Evolutionary conservation across 2,329 filamentous ascomycete genomes (phyloP), one percentile per base, ranked within the genome.

Genomic region (Ophiosphaerella korrae): DNA sequence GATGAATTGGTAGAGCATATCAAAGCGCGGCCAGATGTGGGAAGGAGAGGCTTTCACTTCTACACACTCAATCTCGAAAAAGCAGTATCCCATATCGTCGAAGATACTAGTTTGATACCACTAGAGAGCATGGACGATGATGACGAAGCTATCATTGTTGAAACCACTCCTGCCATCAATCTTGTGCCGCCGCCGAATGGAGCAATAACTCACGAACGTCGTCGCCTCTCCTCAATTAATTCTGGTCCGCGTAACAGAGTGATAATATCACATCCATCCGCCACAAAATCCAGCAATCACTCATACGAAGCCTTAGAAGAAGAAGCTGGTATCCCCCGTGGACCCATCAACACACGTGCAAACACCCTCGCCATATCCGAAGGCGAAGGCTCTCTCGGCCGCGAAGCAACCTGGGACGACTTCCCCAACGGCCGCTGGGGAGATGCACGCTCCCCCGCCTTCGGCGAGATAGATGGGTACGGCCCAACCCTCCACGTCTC

Each of bases 341-440:
- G 86, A 61, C 84, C 63, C 48, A 77, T 93, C 65, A 92, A 93
- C 70, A 86, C 85, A 16, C 84, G 92, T 45, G 88, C 88, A 49
- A 93, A 92, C 71, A 94, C 91, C 1, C 82, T 97, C 8, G 91
- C 92, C 24, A 97, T 97, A 50, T 96, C 92, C 0, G 93, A 97
- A 76, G 93, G 94, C 5, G 89, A 96, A 67, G 94, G 93, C 21
- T 83, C 89, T 3, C 80, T 97, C 6, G 94, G 93, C 9, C 84
- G 94, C 42, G 93, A 97, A 79, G 94, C 94, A 31, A 99, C 94
- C 0, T 99, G 94, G 94, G 94, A 99, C 67, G 94, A 99, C 66
- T 99, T 92, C 74, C 93, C 93, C 57, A 97, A 97, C 78, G 94
- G 93, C 24, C 85, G 93, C 48, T 97, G 93, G 86, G 93, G 93